Evolutionary conservation across 73 alveolate genomes (phyloP), one percentile per base, ranked within the genome.

Genomic region (Diophrys appendiculata): DNA sequence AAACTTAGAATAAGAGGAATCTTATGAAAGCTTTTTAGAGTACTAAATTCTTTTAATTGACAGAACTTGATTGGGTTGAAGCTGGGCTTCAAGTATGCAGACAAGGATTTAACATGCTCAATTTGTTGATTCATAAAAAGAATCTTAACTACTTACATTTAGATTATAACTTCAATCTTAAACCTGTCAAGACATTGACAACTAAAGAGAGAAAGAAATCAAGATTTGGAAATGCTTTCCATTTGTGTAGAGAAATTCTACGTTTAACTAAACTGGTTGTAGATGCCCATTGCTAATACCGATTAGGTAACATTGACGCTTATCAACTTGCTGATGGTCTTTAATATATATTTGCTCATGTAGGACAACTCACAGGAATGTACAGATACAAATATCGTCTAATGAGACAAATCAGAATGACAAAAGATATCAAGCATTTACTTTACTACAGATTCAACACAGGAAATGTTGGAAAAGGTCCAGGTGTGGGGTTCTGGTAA

Each of bases 51-150:
- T 98, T 98, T 98, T 97, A 98, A 84, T 81, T 93, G 80, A 98
- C 99, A 0, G 99, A 97, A 89, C 89, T 97, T 67, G 99, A 98
- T 82, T 98, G 99, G 99, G 99, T 98, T 76, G 99, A 98, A 91
- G 98, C 97, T 5, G 99, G 99, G 25, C 80, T 98, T 35, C 98
- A 98, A 91, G 98, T 98, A 26, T 95, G 99, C 78, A 91, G 99
- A 32, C 98, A 98, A 91, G 99, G 99, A 53, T 98, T 96, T 91
- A 98, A 98, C 94, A 98, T 98, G 99, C 88, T 98, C 52, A 98
- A 98, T 93, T 90, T 98, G 84, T 83, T 98, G 91, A 98, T 98
- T 73, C 99, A 98, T 80, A 91, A 99, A 75, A 98, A 98, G 96
- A 97, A 98, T 88, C 87, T 98, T 71, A 98, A 98, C 92, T 98